Evolutionary conservation across 2,329 filamentous ascomycete genomes (phyloP).

Genomic region (Bipolaris sorokiniana): DNA sequence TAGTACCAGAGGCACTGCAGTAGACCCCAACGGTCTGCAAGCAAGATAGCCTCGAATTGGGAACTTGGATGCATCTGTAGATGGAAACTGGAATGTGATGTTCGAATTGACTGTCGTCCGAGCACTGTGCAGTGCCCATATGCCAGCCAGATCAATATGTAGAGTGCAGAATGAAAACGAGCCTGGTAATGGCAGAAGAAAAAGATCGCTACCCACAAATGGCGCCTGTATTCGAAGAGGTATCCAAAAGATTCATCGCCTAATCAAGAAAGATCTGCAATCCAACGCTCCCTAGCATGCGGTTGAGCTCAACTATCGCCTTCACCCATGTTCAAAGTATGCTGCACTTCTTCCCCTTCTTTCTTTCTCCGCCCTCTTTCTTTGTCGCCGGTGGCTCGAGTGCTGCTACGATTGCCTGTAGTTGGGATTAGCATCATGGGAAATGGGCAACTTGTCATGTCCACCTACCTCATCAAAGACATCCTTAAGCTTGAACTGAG

Average conservation of each 20-base stretch:
- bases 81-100: neutral
- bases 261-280: constrained; percentile 40
- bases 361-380: constrained; percentile 64
- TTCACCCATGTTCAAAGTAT: constrained; percentile 40
- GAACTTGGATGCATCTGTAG: neutral
- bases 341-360: constrained; percentile 46
- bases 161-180: constrained; percentile 21
- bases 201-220: constrained; percentile 49
- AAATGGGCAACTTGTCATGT: neutral
- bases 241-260: constrained; percentile 49
- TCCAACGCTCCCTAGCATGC: constrained; percentile 32
- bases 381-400: constrained; percentile 79
- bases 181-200: constrained; percentile 37
- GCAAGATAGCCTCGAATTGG: neutral
- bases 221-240: constrained; percentile 48
- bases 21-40: neutral
- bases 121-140: neutral
- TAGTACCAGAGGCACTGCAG: neutral
- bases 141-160: constrained; percentile 8
- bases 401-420: constrained; percentile 90
- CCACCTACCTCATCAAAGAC: constrained; percentile 92
- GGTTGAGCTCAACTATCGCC: constrained; percentile 11
- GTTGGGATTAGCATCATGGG: constrained; percentile 13
- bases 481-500: constrained; percentile 98
- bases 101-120: constrained; percentile 6